Evolutionary conservation across 768 basidiomycete genomes (phyloP).

Genomic region (Tremella yokohamensis): DNA sequence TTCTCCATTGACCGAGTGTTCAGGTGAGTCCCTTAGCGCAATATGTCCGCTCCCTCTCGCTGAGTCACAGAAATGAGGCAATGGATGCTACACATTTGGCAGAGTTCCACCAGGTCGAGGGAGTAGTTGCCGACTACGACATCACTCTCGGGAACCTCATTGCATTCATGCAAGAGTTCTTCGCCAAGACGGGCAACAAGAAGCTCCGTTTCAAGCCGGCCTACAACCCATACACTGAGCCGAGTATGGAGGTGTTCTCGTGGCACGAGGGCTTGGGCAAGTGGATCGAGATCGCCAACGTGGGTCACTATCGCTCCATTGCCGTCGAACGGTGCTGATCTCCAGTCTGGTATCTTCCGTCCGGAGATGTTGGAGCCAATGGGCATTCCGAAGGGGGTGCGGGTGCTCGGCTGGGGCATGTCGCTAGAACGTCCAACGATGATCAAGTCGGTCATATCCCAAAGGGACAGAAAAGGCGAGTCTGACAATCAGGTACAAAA

Average conservation of each 20-base stretch:
- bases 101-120: conserved; percentile 99
- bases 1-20: conserved; percentile 99
- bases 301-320: conserved; percentile 6
- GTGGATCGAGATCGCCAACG: conserved; percentile 33
- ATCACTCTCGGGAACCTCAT: conserved; percentile 93
- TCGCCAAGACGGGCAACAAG: conserved; percentile 93
- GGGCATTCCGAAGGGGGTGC: conserved; percentile 94
- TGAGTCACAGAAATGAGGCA: conserved; percentile 71
- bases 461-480: neutral
- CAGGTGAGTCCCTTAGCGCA: conserved; percentile 50
- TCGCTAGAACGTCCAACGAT: conserved; percentile 93
- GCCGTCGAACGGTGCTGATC: conserved; percentile 9
- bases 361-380: conserved; percentile 99
- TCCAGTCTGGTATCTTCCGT: conserved; percentile 89
- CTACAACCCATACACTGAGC: conserved; percentile 94
- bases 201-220: conserved; percentile 96
- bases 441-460: conserved; percentile 71
- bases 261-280: conserved; percentile 67
- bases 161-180: conserved; percentile 98
- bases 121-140: conserved; percentile 90
- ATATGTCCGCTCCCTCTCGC: neutral
- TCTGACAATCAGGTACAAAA: conserved; percentile 69
- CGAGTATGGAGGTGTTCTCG: conserved; percentile 85
- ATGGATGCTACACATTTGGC: conserved; percentile 98
- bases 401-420: conserved; percentile 96